Conservation (phyloP, 2,329 filamentous ascomycete genomes). For the Microsporum ferrugineum region DNA sequence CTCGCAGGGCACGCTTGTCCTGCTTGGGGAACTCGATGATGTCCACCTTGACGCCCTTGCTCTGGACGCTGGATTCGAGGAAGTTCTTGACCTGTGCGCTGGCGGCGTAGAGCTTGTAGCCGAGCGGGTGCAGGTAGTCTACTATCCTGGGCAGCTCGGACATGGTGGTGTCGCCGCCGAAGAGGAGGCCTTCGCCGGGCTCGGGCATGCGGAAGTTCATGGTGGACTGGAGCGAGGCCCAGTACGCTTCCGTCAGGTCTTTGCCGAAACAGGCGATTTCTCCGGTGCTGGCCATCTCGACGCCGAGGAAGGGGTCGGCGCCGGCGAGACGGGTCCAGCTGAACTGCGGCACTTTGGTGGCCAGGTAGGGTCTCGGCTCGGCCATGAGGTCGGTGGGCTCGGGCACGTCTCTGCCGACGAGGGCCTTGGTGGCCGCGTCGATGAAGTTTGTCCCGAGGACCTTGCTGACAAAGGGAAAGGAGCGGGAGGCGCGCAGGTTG, state of each 20-base stretch:
- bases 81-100: slow-evolving; percentile 69
- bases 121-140: slow-evolving; percentile 75
- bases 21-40: slow-evolving; percentile 94
- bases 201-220: slow-evolving; percentile 99
- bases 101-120: slow-evolving; percentile 89
- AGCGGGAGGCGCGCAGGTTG: slow-evolving; percentile 92
- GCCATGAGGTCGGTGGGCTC: slow-evolving; percentile 80
- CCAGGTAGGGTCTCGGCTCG: slow-evolving; percentile 78
- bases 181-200: slow-evolving; percentile 86
- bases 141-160: slow-evolving; percentile 66
- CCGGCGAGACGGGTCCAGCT: slow-evolving; percentile 96
- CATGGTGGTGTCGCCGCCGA: slow-evolving; percentile 71
- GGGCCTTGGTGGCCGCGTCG: slow-evolving; percentile 83
- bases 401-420: slow-evolving; percentile 75
- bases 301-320: slow-evolving; percentile 91
- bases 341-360: slow-evolving; percentile 97
- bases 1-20: slow-evolving; percentile 86
- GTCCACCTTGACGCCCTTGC: slow-evolving; percentile 56
- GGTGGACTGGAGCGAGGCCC: slow-evolving; percentile 86
- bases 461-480: slow-evolving; percentile 97
- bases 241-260: slow-evolving; percentile 92
- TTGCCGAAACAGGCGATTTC: slow-evolving; percentile 99
- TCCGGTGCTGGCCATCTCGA: slow-evolving; percentile 94
- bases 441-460: slow-evolving; percentile 95
- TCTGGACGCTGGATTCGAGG: slow-evolving; percentile 61